A percentile compares a stretch with the other conserved stretches of the same genome.
Evolutionary conservation across 306 rosid genomes (phyloP).

Genomic region (Luffa acutangula): DNA sequence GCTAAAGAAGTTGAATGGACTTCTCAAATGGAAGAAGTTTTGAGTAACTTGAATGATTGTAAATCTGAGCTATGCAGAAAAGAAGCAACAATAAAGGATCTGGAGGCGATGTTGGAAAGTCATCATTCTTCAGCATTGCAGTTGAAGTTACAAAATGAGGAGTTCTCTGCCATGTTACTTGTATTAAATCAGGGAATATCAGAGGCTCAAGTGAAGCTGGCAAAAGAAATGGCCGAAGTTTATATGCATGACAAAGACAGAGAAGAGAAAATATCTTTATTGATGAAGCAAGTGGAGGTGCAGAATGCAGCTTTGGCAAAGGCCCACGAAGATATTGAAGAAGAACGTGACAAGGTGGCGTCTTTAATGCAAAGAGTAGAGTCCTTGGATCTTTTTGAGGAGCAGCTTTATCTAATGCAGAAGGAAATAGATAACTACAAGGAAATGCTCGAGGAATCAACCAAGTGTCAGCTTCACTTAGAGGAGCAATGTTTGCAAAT

Average conservation of each 20-base stretch:
- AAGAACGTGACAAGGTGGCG: conserved; percentile 26
- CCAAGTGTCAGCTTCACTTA: conserved; percentile 18
- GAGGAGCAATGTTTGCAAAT: conserved; percentile 4
- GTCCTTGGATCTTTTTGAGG: conserved; percentile 26
- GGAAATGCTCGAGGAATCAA: conserved; percentile 49
- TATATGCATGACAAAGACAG: conserved; percentile 25
- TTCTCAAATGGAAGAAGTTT: conserved; percentile 12
- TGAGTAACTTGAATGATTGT: conserved; percentile 25
- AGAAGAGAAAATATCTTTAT: conserved; percentile 23
- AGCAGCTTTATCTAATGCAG: conserved; percentile 24
- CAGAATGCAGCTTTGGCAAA: conserved; percentile 32
- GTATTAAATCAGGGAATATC: conserved; percentile 52
- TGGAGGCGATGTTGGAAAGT: conserved; percentile 43
- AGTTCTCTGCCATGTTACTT: conserved; percentile 43
- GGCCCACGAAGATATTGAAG: conserved; percentile 18
- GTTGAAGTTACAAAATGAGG: conserved; percentile 61
- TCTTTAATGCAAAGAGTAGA: conserved; percentile 27
- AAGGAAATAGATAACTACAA: conserved; percentile 39
- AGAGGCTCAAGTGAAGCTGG: conserved; percentile 47
- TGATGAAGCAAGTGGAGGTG: conserved; percentile 55
- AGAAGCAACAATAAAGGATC: conserved; percentile 31
- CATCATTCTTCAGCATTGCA: conserved; percentile 29
- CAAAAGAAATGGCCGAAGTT: conserved; percentile 25
- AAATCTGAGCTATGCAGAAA: conserved; percentile 30
- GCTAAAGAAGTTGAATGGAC: conserved; percentile 22